Evolutionary conservation across 805 yeast genomes (phyloP).

Genomic region (Metschnikowia vanudenii): DNA sequence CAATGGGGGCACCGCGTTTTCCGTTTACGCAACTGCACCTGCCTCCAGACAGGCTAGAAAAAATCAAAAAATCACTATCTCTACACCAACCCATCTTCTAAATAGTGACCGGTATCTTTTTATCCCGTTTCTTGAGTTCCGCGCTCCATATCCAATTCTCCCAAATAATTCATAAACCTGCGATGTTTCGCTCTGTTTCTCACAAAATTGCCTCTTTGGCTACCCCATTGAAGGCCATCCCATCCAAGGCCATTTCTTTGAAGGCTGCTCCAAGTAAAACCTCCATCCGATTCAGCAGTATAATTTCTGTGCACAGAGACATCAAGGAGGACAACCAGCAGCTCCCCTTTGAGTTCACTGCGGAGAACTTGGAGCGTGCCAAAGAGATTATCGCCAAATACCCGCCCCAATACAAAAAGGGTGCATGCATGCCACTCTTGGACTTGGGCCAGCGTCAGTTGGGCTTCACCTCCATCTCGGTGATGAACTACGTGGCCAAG

Average conservation of each 20-base stretch:
- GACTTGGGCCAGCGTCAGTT: conserved; percentile 85
- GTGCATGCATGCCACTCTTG: conserved; percentile 83
- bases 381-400: conserved; percentile 71
- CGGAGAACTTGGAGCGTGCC: conserved; percentile 67
- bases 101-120: too few species aligned
- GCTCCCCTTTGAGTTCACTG: conserved; percentile 69
- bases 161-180: neutral
- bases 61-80: too few species aligned
- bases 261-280: neutral
- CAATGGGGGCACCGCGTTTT: conserved; percentile 19
- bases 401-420: conserved; percentile 84
- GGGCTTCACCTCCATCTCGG: conserved; percentile 82
- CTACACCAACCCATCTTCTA: too few species aligned
- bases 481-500: conserved; percentile 87
- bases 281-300: conserved; percentile 34
- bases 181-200: conserved; percentile 25
- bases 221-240: conserved; percentile 5
- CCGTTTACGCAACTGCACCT: conserved; percentile 15
- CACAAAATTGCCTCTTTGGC: conserved; percentile 16
- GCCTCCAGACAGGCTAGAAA: too few species aligned
- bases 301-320: conserved; percentile 69
- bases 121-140: too few species aligned
- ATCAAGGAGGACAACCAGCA: conserved; percentile 63
- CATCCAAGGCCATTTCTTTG: too few species aligned
- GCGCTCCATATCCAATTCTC: neutral